Conservation (phyloP, 495 filamentous ascomycete genomes). For the Trichoderma reesei region DNA sequence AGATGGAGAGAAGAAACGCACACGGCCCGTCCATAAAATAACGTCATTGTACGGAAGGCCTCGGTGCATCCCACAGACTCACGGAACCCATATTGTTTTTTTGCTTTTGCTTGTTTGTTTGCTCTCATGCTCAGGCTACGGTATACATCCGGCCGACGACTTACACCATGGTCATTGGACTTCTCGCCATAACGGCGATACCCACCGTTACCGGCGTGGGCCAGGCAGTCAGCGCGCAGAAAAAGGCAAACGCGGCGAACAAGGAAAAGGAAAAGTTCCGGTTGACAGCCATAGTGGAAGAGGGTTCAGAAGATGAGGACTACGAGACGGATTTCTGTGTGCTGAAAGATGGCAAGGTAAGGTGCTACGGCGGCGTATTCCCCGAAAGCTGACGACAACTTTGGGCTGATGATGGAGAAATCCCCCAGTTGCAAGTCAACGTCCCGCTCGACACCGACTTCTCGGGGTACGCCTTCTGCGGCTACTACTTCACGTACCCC, state of each 20-base stretch:
- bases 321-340: conserved; percentile 30
- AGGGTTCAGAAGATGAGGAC: conserved; percentile 22
- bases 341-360: conserved; percentile 37
- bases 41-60: conserved; percentile 4
- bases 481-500: conserved; percentile 52
- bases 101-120: background rate
- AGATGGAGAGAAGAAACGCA: background rate
- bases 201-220: conserved; percentile 42
- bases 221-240: conserved; percentile 41
- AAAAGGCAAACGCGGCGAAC: conserved; percentile 36
- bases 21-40: conserved; percentile 1
- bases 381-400: background rate
- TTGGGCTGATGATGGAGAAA: background rate
- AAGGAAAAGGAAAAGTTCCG: conserved; percentile 45
- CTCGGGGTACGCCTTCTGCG: conserved; percentile 45
- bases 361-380: background rate
- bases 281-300: conserved; percentile 33
- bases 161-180: conserved; percentile 29
- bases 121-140: background rate
- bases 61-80: background rate
- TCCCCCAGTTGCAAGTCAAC: conserved; percentile 34
- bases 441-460: conserved; percentile 30
- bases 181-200: conserved; percentile 36
- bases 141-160: background rate
- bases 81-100: background rate